Percentiles rank a stretch among this genome's conserved stretches.
phyloP scores from a whole-genome alignment of 2,329 filamentous ascomycete genomes.

The Corniculantispora saksenae region DNA sequence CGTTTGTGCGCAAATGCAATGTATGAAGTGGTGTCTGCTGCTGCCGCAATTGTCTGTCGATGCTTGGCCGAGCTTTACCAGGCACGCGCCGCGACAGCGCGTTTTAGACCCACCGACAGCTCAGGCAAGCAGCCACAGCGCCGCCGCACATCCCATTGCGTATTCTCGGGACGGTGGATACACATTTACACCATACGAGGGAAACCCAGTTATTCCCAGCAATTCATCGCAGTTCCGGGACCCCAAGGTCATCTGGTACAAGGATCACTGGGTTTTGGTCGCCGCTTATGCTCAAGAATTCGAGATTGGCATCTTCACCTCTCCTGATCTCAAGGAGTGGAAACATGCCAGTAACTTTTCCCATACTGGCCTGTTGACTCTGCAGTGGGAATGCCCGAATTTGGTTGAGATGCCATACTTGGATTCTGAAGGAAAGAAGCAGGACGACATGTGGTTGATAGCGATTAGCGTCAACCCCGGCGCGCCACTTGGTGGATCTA shows the following conservation, averaged over 20 bases:
- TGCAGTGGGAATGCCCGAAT: slow-evolving; percentile 66
- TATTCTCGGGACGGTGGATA: slow-evolving; percentile 64
- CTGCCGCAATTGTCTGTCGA: neutral
- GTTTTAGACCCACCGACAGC: neutral
- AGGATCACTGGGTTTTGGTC: slow-evolving; percentile 58
- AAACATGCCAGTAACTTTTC: slow-evolving; percentile 54
- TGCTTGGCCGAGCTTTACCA: neutral
- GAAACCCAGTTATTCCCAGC: slow-evolving; percentile 62
- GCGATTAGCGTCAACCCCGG: slow-evolving; percentile 58
- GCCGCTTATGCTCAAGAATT: slow-evolving; percentile 54
- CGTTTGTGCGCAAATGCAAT: neutral
- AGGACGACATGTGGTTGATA: slow-evolving; percentile 42
- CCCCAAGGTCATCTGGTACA: slow-evolving; percentile 64
- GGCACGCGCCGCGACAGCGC: neutral
- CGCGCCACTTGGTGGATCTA: slow-evolving; percentile 56
- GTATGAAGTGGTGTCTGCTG: neutral
- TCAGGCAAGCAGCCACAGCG: neutral
- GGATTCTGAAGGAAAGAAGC: slow-evolving; percentile 35
- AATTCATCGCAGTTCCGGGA: slow-evolving; percentile 62
- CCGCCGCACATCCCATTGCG: slow-evolving; percentile 52
- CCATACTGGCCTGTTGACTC: slow-evolving; percentile 50
- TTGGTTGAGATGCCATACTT: slow-evolving; percentile 53
- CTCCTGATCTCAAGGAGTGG: slow-evolving; percentile 60
- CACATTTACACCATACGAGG: slow-evolving; percentile 59
- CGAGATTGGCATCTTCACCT: slow-evolving; percentile 62